Conservation (phyloP, 2,329 filamentous ascomycete species). For the Herpotrichia juniperi region DNA sequence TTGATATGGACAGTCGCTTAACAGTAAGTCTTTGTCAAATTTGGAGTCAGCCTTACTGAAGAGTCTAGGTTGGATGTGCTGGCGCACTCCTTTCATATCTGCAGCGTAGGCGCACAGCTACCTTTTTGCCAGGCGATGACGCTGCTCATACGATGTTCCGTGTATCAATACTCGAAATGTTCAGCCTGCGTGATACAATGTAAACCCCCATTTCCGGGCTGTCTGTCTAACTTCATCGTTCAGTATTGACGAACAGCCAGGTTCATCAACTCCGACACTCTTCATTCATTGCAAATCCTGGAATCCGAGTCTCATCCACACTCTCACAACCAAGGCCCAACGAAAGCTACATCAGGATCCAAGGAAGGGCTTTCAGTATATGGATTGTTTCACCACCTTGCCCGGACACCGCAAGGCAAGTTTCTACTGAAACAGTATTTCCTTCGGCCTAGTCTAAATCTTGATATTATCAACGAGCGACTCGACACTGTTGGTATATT, state of each 20-base stretch:
- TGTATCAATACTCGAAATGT: conserved; percentile 73
- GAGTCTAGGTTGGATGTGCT: conserved; percentile 73
- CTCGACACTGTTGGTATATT: conserved; percentile 73
- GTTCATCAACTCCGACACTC: conserved; percentile 81
- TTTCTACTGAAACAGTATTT: conserved; percentile 77
- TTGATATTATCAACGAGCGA: conserved; percentile 71
- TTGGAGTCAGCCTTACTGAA: neutral
- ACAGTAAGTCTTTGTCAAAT: conserved; percentile 58
- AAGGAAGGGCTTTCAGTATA: conserved; percentile 87
- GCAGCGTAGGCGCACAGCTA: conserved; percentile 68
- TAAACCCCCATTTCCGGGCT: conserved; percentile 34
- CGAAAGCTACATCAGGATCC: conserved; percentile 63
- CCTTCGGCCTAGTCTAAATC: conserved; percentile 74
- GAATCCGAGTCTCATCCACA: conserved; percentile 84
- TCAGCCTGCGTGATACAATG: conserved; percentile 70
- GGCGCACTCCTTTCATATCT: conserved; percentile 86
- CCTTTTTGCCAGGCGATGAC: conserved; percentile 66
- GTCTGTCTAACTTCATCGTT: neutral
- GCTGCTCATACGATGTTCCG: conserved; percentile 62
- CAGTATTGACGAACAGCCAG: conserved; percentile 51
- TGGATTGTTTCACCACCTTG: conserved; percentile 77
- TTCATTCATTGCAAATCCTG: conserved; percentile 84
- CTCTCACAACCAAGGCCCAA: conserved; percentile 74
- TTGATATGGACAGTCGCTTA: conserved; percentile 75
- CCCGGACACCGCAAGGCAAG: conserved; percentile 80